phyloP scores from a whole-genome alignment of 129 eudicot genomes.

The Mikania micrantha region DNA sequence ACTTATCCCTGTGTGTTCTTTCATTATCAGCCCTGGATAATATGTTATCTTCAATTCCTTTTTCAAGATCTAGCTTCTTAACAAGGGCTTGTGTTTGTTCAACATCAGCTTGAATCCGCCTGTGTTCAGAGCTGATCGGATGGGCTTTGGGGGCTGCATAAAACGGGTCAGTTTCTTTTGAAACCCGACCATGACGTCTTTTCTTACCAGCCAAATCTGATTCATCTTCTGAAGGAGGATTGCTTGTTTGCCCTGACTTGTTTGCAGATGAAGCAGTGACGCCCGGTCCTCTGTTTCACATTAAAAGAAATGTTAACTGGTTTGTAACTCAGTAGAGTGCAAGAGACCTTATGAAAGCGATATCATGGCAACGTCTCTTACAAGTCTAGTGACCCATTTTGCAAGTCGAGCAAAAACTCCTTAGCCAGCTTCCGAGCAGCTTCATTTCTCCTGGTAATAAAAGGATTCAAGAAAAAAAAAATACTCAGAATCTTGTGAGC shows the following conservation, averaged over 20 bases:
- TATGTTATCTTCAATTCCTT: conserved; percentile 83
- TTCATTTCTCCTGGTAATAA: conserved; percentile 71
- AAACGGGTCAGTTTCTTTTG: conserved; percentile 47
- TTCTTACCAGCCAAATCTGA: conserved; percentile 56
- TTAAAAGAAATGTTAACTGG: conserved; percentile 19
- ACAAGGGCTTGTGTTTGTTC: conserved; percentile 89
- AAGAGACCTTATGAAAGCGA: background rate
- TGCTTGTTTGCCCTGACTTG: conserved; percentile 63
- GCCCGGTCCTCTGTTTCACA: conserved; percentile 74
- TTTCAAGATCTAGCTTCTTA: conserved; percentile 80
- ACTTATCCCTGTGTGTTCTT: conserved; percentile 64
- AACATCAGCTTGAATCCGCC: conserved; percentile 59
- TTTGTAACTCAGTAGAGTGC: background rate
- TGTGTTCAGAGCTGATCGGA: conserved; percentile 77
- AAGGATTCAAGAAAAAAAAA: background rate
- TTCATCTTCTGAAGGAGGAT: conserved; percentile 76
- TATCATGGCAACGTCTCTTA: conserved; percentile 30
- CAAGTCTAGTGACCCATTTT: conserved; percentile 75
- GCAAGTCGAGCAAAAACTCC: conserved; percentile 82
- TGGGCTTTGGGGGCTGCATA: conserved; percentile 84
- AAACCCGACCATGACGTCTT: conserved; percentile 49
- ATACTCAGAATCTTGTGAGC: background rate
- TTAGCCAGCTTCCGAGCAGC: conserved; percentile 76
- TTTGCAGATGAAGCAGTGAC: conserved; percentile 42
- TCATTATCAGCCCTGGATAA: conserved; percentile 71